phyloP scores from a whole-genome alignment of 1,139 yeast genomes.

The Pichia sp. region DNA sequence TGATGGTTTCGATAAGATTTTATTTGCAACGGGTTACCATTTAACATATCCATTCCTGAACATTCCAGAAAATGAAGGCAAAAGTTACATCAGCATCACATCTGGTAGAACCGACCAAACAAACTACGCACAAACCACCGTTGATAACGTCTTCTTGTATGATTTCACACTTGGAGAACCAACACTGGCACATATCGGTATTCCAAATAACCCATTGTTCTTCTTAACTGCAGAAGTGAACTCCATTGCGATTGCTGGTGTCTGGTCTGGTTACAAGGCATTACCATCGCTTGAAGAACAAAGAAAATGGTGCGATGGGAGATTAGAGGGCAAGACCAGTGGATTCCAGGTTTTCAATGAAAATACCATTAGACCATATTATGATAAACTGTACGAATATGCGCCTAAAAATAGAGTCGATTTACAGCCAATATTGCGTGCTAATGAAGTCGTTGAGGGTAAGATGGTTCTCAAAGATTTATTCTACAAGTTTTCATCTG shows the following conservation, averaged over 20 bases:
- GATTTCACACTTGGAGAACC: slow-evolving; percentile 44
- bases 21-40: slow-evolving; percentile 49
- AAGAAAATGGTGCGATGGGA: slow-evolving; percentile 22
- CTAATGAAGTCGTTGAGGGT: slow-evolving; percentile 12
- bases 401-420: slow-evolving; percentile 33
- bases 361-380: slow-evolving; percentile 29
- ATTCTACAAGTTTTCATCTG: slow-evolving; percentile 18
- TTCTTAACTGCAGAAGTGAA: slow-evolving; percentile 44
- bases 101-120: slow-evolving; percentile 20
- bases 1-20: slow-evolving; percentile 37
- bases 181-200: slow-evolving; percentile 42
- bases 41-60: slow-evolving; percentile 40
- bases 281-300: slow-evolving; percentile 30
- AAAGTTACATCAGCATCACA: slow-evolving; percentile 22
- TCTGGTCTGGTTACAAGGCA: slow-evolving; percentile 35
- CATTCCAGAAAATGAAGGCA: slow-evolving; percentile 24
- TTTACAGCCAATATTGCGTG: slow-evolving; percentile 10
- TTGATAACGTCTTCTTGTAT: slow-evolving; percentile 38
- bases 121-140: slow-evolving; percentile 22
- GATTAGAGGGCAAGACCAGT: slow-evolving; percentile 19
- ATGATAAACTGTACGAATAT: slow-evolving; percentile 28
- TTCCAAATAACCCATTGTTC: slow-evolving; percentile 39
- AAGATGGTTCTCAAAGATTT: slow-evolving; percentile 15
- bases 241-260: slow-evolving; percentile 47
- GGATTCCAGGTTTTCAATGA: slow-evolving; percentile 35